Evolutionary conservation across 2,329 filamentous ascomycete genomes (phyloP), one percentile per base, ranked within the genome.

Genomic region (Xylaria multiplex): DNA sequence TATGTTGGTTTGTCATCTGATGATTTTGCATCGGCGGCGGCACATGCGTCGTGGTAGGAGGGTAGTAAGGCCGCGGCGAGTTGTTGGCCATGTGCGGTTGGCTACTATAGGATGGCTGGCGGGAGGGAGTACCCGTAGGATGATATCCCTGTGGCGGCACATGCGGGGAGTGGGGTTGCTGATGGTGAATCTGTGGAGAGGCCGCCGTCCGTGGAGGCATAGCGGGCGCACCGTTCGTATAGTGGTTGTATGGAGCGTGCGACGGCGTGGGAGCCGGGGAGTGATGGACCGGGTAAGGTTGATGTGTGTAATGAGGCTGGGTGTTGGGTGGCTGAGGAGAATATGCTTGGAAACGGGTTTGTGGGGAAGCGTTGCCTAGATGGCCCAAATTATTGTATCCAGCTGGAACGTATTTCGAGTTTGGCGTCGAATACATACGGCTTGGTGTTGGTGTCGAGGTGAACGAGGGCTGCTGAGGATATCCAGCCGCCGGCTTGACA

Each of bases 381-480:
- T 79, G 81, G 19, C 78, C 80, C 66, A 78, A 78, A 69, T 79
- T 82, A 70, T 71, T 75, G 53, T 81, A 82, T 7, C 74, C 75
- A 5, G 76, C 75, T 4, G 76, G 70, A 50, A 80, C 81, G 52
- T 82, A 81, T 62, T 82, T 82, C 22, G 74, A 75, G 56, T 71
- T 76, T 30, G 75, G 77, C 14, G 60, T 64, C 14, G 66, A 57
- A 59, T 68, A 68, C 50, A 66, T 59, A 16, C 84, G 81, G 66
- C 78, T 81, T 68, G 84, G 85, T 5, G 76, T 71, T 14, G 78
- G 79, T 19, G 75, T 79, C 48, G 77, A 80, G 37, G 80, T 79
- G 66, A 82, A 86, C 52, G 84, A 80, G 9, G 79, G 79, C 66
- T 87, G 85, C 66, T 87, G 85, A 11, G 83, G 81, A 64, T 85